Evolutionary conservation across 2,329 filamentous ascomycete genomes (phyloP), one percentile per base, ranked within the genome.

Genomic region (Hypoxylon sp.): DNA sequence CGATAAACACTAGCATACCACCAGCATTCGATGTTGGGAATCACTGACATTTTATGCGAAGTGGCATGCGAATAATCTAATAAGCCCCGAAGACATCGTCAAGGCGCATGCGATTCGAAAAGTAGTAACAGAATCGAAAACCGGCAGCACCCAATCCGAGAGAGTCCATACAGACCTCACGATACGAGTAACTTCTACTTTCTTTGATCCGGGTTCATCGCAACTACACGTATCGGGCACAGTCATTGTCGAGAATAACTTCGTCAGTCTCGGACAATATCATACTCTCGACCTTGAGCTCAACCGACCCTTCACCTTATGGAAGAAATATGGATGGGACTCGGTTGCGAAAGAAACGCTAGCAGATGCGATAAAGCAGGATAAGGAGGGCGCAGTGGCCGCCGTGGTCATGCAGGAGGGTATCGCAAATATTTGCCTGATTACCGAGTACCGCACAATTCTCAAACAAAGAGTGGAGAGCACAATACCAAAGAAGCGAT

Each of bases 401-500:
- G 93, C 94, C 0, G 87, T 97, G 1, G 89, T 97, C 16, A 93
- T 99, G 88, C 90, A 96, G 64, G 93, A 97, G 65, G 89, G 89
- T 11, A 71, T 89, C 11, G 89, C 90, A 49, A 91, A 92, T 69
- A 89, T 94, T 58, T 93, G 89, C 70, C 78, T 92, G 15, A 88
- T 94, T 46, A 92, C 88, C 2, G 86, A 91, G 66, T 86, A 88
- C 69, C 88, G 90, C 62, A 93, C 89, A 3, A 80, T 93, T 19
- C 72, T 91, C 47, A 87, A 89, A 61, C 84, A 89, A 65, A 74
- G 79, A 19, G 76, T 94, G 21, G 87, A 91, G 70, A 79, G 81
- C 58, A 72, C 79, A 17, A 79, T 91, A 42, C 83, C 87, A 25
- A 81, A 84, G 70, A 89, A 92, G 73, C 78, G 87, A 34, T 77